A percentile compares a stretch with the other conserved stretches of the same genome.
These are phyloP conservation scores for Lactarius tabidus DNA, from an alignment of 768 basidiomycete genomes.

Conservation along the genomic window DNA sequence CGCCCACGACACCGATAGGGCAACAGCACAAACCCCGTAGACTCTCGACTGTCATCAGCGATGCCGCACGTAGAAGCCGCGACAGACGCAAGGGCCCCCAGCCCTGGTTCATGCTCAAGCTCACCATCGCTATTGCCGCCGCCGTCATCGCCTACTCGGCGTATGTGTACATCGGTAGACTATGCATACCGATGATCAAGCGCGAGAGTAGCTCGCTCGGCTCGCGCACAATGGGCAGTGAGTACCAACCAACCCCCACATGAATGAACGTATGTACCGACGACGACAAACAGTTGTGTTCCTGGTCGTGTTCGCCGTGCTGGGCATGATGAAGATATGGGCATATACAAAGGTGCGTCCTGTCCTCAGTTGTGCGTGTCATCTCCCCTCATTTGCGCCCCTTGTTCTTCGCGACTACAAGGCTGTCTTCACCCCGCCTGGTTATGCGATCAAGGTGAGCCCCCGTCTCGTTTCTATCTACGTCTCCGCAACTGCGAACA, in stretches of 20 bases:
- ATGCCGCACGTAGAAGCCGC: slow-evolving; percentile 9
- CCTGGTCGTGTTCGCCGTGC: slow-evolving; percentile 55
- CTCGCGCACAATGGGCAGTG: slow-evolving; percentile 57
- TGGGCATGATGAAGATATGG: slow-evolving; percentile 75
- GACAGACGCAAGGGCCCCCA: slow-evolving; percentile 42
- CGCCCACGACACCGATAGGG: background rate
- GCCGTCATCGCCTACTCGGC: slow-evolving; percentile 61
- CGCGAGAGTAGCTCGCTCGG: slow-evolving; percentile 42
- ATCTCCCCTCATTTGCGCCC: background rate
- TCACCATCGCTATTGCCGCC: slow-evolving; percentile 54
- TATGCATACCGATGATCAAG: slow-evolving; percentile 70
- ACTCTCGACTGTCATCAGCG: slow-evolving; percentile 1
- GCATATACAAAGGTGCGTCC: slow-evolving; percentile 64
- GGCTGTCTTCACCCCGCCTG: slow-evolving; percentile 66
- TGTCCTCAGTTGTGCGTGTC: no score
- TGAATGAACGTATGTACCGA: background rate
- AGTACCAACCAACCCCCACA: slow-evolving; percentile 36
- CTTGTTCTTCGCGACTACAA: slow-evolving; percentile 30
- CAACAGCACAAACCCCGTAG: background rate
- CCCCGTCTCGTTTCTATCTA: background rate
- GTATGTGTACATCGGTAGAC: slow-evolving; percentile 75
- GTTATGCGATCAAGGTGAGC: slow-evolving; percentile 63
- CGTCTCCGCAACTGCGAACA: no score
- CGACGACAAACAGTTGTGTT: slow-evolving; percentile 50
- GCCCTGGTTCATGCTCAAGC: slow-evolving; percentile 72